These are phyloP conservation scores for Penicillium nordicum DNA, from an alignment of 2,329 filamentous ascomycete genomes.

Conservation along the genomic window DNA sequence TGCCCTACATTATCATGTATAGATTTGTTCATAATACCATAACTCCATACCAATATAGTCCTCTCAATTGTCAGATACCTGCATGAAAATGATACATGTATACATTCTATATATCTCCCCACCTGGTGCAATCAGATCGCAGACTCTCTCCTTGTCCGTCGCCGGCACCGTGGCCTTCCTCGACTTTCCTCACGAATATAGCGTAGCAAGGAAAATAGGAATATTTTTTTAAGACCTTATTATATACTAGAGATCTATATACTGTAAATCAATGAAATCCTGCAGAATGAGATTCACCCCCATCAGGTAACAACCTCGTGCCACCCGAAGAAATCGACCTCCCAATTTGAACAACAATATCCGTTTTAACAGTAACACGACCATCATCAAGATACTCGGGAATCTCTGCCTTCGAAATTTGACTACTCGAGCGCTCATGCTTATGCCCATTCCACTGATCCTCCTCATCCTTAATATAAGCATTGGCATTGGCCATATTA, in stretches of 20 bases:
- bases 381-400: constrained; percentile 12
- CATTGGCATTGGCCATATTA: background rate
- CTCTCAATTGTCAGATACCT: too few relatives aligned
- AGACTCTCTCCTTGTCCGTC: too few relatives aligned
- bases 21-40: background rate
- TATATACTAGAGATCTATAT: background rate
- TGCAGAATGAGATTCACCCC: constrained; percentile 2
- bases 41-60: background rate
- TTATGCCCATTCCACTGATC: constrained; percentile 7
- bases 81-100: too few relatives aligned
- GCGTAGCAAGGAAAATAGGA: background rate
- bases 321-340: constrained; percentile 18
- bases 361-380: constrained; percentile 30
- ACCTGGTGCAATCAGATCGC: too few relatives aligned
- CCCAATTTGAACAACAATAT: constrained; percentile 30
- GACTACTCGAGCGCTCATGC: constrained; percentile 12
- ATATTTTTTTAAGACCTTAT: too few relatives aligned
- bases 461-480: constrained; percentile 16
- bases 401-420: constrained; percentile 11
- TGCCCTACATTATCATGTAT: background rate
- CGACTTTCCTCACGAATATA: too few relatives aligned
- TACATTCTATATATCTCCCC: too few relatives aligned
- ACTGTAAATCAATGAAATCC: background rate
- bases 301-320: constrained; percentile 15
- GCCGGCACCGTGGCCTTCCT: too few relatives aligned